Conservation (phyloP, 169 alveolate genomes). For the Plasmodium relictum region DNA sequence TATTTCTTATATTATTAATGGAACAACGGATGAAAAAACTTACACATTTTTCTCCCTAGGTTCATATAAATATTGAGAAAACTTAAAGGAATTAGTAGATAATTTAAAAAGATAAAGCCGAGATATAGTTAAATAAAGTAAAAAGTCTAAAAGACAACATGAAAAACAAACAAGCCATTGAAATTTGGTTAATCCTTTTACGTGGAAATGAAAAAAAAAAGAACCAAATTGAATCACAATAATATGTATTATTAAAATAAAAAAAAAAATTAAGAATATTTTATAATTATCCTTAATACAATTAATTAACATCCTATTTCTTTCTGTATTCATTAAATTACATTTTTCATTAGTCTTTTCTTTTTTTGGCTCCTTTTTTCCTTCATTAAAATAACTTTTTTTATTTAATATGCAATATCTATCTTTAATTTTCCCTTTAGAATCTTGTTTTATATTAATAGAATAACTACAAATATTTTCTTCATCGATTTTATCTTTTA, state of each 20-base stretch:
- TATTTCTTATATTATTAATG: neutral
- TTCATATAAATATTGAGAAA: constrained; percentile 16
- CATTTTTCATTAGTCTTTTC: no score
- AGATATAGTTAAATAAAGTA: constrained; percentile 31
- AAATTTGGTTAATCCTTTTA: constrained; percentile 37
- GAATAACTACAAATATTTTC: no score
- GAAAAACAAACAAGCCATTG: constrained; percentile 55
- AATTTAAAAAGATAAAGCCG: constrained; percentile 4
- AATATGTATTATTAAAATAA: constrained; percentile 37
- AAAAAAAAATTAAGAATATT: constrained; percentile 15
- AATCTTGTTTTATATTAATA: no score
- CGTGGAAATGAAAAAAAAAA: constrained; percentile 44
- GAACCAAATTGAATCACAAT: constrained; percentile 46
- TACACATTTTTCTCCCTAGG: constrained; percentile 52
- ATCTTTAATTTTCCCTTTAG: no score
- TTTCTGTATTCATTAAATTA: no score
- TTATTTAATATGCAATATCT: no score
- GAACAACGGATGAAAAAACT: neutral
- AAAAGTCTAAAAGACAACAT: constrained; percentile 32
- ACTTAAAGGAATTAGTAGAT: constrained; percentile 31
- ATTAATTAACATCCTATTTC: constrained; percentile 13
- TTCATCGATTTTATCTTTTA: no score
- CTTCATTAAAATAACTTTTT: no score
- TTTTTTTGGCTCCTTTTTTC: no score
- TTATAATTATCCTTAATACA: constrained; percentile 28